Evolutionary conservation across 1,284 basidiomycete genomes (phyloP).

Genomic region (Singerocomus rubriflavus): DNA sequence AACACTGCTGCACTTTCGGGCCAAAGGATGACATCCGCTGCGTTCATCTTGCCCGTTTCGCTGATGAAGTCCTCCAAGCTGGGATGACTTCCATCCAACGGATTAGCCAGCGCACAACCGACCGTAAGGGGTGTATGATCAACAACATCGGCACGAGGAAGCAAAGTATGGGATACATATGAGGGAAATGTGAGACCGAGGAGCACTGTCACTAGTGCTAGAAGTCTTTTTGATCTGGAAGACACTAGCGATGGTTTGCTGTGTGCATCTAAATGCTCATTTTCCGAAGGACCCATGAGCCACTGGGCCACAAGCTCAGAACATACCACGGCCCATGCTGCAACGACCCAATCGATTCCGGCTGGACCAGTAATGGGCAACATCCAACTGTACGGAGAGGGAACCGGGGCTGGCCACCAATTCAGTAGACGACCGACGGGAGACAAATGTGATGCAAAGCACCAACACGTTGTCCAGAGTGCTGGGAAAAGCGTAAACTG

Average conservation of each 20-base stretch:
- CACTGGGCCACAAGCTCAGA: slow-evolving; percentile 51
- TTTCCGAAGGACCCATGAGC: slow-evolving; percentile 44
- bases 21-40: slow-evolving; percentile 67
- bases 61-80: slow-evolving; percentile 57
- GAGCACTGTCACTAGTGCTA: slow-evolving; percentile 43
- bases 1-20: slow-evolving; percentile 75
- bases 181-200: slow-evolving; percentile 55
- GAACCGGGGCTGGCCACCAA: slow-evolving; percentile 56
- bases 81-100: slow-evolving; percentile 39
- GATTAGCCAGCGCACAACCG: slow-evolving; percentile 60
- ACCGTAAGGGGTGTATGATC: slow-evolving; percentile 53
- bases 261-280: slow-evolving; percentile 10
- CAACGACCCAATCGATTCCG: slow-evolving; percentile 67
- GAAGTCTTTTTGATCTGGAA: slow-evolving; percentile 21
- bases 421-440: slow-evolving; percentile 67
- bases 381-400: slow-evolving; percentile 61
- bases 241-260: slow-evolving; percentile 14
- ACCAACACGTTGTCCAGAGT: slow-evolving; percentile 65
- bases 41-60: slow-evolving; percentile 48
- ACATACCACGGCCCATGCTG: slow-evolving; percentile 65
- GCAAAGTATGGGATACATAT: slow-evolving; percentile 40
- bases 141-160: slow-evolving; percentile 42
- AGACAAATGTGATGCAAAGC: slow-evolving; percentile 45
- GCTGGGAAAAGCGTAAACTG: slow-evolving; percentile 60
- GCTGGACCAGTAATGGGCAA: slow-evolving; percentile 51